phyloP scores from a whole-genome alignment of 805 yeast genomes.

The Candida germanica region DNA sequence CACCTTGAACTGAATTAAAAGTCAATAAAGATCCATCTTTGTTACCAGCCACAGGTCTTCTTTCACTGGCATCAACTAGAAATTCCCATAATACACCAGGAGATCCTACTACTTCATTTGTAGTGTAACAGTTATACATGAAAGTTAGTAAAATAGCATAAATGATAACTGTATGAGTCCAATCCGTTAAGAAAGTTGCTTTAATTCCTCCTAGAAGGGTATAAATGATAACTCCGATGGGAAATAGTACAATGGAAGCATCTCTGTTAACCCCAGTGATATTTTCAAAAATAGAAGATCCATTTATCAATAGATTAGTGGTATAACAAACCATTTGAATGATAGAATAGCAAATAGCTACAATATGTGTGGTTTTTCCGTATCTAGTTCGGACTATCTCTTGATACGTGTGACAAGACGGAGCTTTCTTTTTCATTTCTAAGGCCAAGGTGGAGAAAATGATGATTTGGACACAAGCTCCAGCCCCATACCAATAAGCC shows the following conservation, averaged over 20 bases:
- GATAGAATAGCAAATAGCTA: slow-evolving; percentile 28
- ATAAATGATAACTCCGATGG: slow-evolving; percentile 65
- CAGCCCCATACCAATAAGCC: slow-evolving; percentile 35
- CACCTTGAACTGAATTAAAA: slow-evolving; percentile 20
- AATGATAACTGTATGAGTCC: slow-evolving; percentile 55
- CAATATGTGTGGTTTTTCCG: slow-evolving; percentile 23
- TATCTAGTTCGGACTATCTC: slow-evolving; percentile 37
- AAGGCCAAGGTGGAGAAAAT: slow-evolving; percentile 35
- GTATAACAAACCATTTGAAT: slow-evolving; percentile 34
- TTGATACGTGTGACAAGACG: slow-evolving; percentile 39
- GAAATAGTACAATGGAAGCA: slow-evolving; percentile 45
- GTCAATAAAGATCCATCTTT: slow-evolving; percentile 14
- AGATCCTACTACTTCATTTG: slow-evolving; percentile 38
- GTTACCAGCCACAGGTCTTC: slow-evolving; percentile 12
- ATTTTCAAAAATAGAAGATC: slow-evolving; percentile 39
- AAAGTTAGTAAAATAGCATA: slow-evolving; percentile 32
- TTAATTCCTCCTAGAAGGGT: slow-evolving; percentile 80
- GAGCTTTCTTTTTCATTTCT: slow-evolving; percentile 39
- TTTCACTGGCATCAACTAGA: slow-evolving; percentile 25
- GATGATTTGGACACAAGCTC: slow-evolving; percentile 37
- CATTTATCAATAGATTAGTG: slow-evolving; percentile 38
- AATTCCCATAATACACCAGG: slow-evolving; percentile 44
- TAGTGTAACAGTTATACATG: slow-evolving; percentile 24
- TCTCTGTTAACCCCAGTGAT: slow-evolving; percentile 44
- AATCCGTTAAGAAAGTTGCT: slow-evolving; percentile 80